Conservation (phyloP, 176 grass and related monocot species). For the Dendrocalamus sinicus region DNA sequence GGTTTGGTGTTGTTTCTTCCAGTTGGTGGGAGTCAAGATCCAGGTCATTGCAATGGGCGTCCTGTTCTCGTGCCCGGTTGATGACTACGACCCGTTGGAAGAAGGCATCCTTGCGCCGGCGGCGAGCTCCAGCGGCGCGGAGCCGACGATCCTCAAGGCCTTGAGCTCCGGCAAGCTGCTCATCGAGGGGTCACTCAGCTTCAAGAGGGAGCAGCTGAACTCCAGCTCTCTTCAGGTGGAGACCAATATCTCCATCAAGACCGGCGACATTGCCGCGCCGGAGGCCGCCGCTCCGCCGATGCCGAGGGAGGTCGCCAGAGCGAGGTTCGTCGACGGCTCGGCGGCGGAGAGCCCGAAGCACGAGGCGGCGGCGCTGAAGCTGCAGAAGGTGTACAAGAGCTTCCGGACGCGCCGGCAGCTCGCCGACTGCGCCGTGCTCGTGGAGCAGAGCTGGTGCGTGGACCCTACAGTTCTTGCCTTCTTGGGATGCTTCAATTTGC, state of each 20-base stretch:
- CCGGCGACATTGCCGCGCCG: constrained; percentile 25
- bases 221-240: constrained; percentile 55
- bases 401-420: constrained; percentile 91
- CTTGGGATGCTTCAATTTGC: neutral
- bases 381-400: constrained; percentile 97
- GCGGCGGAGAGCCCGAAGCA: constrained; percentile 60
- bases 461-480: neutral
- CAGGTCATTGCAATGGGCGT: constrained; percentile 36
- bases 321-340: constrained; percentile 44
- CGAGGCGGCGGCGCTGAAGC: constrained; percentile 69
- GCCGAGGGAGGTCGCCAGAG: constrained; percentile 34
- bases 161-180: constrained; percentile 76
- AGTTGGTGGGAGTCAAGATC: constrained; percentile 11
- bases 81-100: constrained; percentile 51
- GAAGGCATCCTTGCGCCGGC: neutral
- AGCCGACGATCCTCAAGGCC: constrained; percentile 55
- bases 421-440: constrained; percentile 80
- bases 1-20: neutral
- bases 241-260: constrained; percentile 67
- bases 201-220: constrained; percentile 53
- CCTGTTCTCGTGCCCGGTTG: constrained; percentile 55
- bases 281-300: neutral
- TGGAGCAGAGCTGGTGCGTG: constrained; percentile 75
- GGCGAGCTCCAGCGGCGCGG: constrained; percentile 9
- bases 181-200: constrained; percentile 75